Evolutionary conservation across 805 yeast genomes (phyloP).

Genomic region (Lipomyces orientalis): DNA sequence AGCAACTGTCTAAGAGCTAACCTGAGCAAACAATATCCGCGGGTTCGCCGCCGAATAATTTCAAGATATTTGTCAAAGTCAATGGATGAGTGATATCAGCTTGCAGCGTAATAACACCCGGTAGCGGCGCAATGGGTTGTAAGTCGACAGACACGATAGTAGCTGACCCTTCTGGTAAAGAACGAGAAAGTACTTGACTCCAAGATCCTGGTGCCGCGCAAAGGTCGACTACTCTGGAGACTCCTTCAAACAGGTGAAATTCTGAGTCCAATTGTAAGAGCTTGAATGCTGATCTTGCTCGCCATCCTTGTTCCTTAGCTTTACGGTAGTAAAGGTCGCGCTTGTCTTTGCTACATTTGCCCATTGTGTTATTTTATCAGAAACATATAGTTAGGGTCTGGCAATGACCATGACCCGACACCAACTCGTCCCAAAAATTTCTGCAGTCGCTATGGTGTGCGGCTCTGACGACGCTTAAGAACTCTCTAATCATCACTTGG

Average conservation of each 20-base stretch:
- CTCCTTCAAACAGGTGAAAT: constrained; percentile 75
- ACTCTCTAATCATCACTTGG: background rate
- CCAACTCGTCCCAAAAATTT: background rate
- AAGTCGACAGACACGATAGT: constrained; percentile 93
- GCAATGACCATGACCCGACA: background rate
- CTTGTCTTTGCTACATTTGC: constrained; percentile 40
- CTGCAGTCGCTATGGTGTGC: background rate
- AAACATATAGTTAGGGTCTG: background rate
- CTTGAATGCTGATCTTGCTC: constrained; percentile 97
- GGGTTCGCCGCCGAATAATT: constrained; percentile 84
- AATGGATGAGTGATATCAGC: constrained; percentile 98
- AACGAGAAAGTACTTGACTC: constrained; percentile 90
- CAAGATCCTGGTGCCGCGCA: constrained; percentile 99
- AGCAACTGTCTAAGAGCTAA: constrained; percentile 9
- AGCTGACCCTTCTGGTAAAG: constrained; percentile 51
- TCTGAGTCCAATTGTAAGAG: constrained; percentile 88
- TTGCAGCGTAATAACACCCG: constrained; percentile 85
- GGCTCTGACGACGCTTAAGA: background rate
- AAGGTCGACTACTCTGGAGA: constrained; percentile 86
- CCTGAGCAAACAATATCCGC: constrained; percentile 91
- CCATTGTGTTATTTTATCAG: constrained; percentile 22
- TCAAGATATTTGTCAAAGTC: constrained; percentile 75
- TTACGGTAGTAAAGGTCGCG: constrained; percentile 53
- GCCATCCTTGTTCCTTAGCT: constrained; percentile 97
- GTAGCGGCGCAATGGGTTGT: constrained; percentile 97